Evolutionary conservation across 495 filamentous ascomycete species (phyloP).

Genomic region (Xylaria venustula): DNA sequence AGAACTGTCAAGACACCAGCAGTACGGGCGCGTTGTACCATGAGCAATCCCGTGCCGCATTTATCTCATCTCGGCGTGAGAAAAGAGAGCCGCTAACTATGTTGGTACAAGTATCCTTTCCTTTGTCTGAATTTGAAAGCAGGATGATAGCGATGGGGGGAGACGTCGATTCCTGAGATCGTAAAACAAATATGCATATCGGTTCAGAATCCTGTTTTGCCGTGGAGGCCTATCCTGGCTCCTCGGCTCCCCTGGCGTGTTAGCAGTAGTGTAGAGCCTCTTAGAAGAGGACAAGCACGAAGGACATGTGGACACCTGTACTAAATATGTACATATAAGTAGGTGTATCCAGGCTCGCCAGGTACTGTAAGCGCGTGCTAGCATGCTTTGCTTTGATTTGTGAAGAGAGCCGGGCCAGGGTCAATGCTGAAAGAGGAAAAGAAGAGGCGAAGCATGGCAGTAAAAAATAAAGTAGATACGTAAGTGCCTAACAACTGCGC

Average conservation of each 20-base stretch:
- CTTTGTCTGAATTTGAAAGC: neutral
- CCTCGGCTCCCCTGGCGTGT: neutral
- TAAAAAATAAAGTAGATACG: too few species aligned
- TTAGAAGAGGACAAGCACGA: conserved; percentile 2
- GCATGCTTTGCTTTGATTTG: conserved; percentile 5
- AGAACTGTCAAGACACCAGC: conserved; percentile 1
- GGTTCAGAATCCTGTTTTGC: neutral
- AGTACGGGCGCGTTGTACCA: neutral
- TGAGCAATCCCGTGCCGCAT: neutral
- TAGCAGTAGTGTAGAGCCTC: conserved; percentile 2
- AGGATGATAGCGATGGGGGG: neutral
- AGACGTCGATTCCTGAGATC: neutral
- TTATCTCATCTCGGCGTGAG: too few species aligned
- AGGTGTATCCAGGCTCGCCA: too few species aligned
- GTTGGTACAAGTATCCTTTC: too few species aligned
- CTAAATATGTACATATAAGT: too few species aligned
- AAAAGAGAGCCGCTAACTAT: too few species aligned
- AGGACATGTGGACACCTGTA: conserved; percentile 3
- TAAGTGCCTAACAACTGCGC: too few species aligned
- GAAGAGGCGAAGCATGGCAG: too few species aligned
- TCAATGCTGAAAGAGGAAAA: neutral
- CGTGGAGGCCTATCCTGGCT: neutral
- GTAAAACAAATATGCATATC: neutral
- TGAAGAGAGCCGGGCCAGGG: neutral
- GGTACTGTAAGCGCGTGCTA: neutral